Percentiles rank a stretch among this genome's conserved stretches.
phyloP scores from a whole-genome alignment of 2,329 filamentous ascomycete genomes.

The Apiospora sp. region DNA sequence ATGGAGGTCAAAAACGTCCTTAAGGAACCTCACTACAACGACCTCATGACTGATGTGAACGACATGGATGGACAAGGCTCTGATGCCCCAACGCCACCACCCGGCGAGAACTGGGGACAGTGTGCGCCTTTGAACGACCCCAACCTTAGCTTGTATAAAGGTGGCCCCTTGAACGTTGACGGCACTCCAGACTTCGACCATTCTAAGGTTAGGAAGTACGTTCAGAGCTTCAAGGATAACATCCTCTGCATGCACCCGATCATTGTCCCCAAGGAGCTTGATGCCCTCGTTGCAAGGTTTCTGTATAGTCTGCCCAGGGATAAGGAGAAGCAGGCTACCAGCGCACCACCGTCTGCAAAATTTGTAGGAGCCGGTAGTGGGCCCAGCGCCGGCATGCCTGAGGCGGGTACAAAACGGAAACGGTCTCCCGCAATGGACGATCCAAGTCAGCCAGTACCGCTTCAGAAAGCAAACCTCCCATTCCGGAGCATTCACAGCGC shows the following conservation, averaged over 20 bases:
- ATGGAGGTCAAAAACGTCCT: conserved; percentile 63
- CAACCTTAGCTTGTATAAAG: conserved; percentile 42
- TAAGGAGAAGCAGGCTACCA: conserved; percentile 34
- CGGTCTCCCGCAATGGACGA: conserved; percentile 53
- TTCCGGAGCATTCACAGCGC: conserved; percentile 79
- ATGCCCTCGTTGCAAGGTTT: conserved; percentile 61
- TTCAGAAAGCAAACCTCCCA: conserved; percentile 57
- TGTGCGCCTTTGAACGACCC: conserved; percentile 56
- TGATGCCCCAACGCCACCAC: conserved; percentile 60
- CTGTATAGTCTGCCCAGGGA: conserved; percentile 54
- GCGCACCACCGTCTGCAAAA: conserved; percentile 36
- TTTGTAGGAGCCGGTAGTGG: conserved; percentile 38
- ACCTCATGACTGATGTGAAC: conserved; percentile 46
- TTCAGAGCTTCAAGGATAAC: conserved; percentile 65
- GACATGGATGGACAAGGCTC: conserved; percentile 51
- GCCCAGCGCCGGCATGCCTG: conserved; percentile 35
- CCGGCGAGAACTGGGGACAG: conserved; percentile 65
- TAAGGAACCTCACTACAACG: conserved; percentile 49
- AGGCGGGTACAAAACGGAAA: conserved; percentile 60
- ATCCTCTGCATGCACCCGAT: conserved; percentile 73
- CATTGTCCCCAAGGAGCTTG: conserved; percentile 60
- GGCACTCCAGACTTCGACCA: conserved; percentile 64
- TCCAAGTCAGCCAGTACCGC: conserved; percentile 38
- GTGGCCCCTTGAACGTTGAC: conserved; percentile 49
- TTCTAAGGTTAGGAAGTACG: conserved; percentile 59